These are phyloP conservation scores for Ustilago lituana DNA, from an alignment of 1,284 basidiomycete species.

Conservation along the genomic window DNA sequence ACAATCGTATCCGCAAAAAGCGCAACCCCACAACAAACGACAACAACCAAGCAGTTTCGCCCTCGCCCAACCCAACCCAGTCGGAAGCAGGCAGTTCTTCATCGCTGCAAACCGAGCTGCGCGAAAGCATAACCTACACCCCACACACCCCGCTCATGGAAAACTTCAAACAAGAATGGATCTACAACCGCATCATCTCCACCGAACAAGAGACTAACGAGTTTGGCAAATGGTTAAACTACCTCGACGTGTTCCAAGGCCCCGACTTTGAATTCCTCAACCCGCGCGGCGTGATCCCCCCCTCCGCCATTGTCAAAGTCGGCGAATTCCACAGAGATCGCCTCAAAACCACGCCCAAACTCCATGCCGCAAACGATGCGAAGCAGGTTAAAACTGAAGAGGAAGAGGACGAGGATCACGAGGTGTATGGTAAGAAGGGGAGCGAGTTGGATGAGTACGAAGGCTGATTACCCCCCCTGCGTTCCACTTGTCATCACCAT, in stretches of 20 bases:
- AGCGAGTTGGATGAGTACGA: constrained; percentile 72
- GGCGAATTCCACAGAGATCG: constrained; percentile 75
- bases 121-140: constrained; percentile 47
- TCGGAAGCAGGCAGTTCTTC: no score
- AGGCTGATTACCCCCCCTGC: constrained; percentile 10
- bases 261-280: constrained; percentile 67
- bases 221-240: constrained; percentile 68
- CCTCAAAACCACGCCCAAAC: constrained; percentile 66
- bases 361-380: no score
- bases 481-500: no score
- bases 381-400: constrained; percentile 61
- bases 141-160: constrained; percentile 47
- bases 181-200: constrained; percentile 68
- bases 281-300: constrained; percentile 68
- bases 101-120: constrained; percentile 30
- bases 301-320: constrained; percentile 68
- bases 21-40: no score
- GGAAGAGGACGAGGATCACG: constrained; percentile 67
- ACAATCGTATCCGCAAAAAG: constrained; percentile 68
- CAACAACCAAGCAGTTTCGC: no score
- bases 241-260: constrained; percentile 57
- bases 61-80: no score
- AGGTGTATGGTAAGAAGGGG: constrained; percentile 72
- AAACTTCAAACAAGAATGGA: constrained; percentile 61
- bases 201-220: constrained; percentile 82